A percentile compares a stretch with the other conserved stretches of the same genome.
phyloP scores from a whole-genome alignment of 495 filamentous ascomycete genomes.

The Daldinia grandis region DNA sequence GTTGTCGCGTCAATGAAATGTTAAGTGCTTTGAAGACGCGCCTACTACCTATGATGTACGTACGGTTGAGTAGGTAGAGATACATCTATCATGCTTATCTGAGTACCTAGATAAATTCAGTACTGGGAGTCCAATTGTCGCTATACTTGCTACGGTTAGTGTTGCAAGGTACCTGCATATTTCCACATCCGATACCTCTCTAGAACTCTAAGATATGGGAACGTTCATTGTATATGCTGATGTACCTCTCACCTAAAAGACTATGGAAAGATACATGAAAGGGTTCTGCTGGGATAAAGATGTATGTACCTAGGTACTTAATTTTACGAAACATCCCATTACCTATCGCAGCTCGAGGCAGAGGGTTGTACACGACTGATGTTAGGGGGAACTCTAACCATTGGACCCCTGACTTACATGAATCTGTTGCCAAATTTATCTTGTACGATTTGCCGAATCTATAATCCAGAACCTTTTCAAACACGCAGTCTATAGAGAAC shows the following conservation, averaged over 20 bases:
- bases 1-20: slow-evolving; percentile 24
- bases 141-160: not conserved
- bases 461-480: slow-evolving; percentile 13
- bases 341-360: not conserved
- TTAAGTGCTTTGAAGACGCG: slow-evolving; percentile 27
- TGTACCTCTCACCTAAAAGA: not conserved
- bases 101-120: not conserved
- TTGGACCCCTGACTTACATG: not conserved
- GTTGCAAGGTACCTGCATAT: not conserved
- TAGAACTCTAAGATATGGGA: not conserved
- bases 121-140: not conserved
- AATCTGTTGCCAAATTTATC: slow-evolving; percentile 22
- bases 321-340: slow-evolving; percentile 2
- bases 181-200: not conserved
- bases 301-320: not conserved
- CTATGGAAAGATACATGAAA: not conserved
- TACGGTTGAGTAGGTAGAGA: not conserved
- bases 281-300: not conserved
- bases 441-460: slow-evolving; percentile 7
- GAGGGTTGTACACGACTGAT: not conserved
- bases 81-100: not conserved
- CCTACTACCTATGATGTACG: not conserved
- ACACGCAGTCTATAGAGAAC: not conserved
- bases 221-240: not conserved
- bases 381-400: not conserved